Percentiles rank a stretch among this genome's conserved stretches.
Evolutionary conservation across 1,139 yeast species (phyloP).

Genomic region (Fermentozyma sake): DNA sequence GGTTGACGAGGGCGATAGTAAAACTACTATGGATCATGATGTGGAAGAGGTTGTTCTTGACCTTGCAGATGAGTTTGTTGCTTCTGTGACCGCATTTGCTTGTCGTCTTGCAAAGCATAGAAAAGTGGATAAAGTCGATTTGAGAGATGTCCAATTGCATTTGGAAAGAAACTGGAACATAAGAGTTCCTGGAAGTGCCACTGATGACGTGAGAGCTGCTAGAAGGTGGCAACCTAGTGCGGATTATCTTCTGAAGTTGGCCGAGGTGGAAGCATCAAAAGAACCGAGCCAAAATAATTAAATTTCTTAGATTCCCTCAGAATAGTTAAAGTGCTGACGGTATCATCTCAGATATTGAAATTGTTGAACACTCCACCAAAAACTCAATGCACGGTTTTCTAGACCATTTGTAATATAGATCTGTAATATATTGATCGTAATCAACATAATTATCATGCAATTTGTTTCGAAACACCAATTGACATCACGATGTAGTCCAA

Average conservation of each 20-base stretch:
- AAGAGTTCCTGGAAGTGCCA: conserved; percentile 84
- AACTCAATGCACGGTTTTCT: no score
- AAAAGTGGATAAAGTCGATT: conserved; percentile 80
- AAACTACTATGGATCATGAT: conserved; percentile 87
- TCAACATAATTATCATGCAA: no score
- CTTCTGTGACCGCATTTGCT: conserved; percentile 86
- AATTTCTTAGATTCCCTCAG: no score
- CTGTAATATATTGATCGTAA: no score
- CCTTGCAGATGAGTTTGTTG: conserved; percentile 92
- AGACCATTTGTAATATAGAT: conserved; percentile 1
- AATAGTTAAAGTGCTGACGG: no score
- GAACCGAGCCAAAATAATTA: background rate
- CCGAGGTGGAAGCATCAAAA: conserved; percentile 7
- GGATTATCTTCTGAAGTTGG: conserved; percentile 38
- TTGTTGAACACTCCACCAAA: no score
- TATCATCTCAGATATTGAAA: no score
- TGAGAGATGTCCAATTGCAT: conserved; percentile 85
- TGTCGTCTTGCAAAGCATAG: conserved; percentile 93
- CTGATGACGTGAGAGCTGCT: conserved; percentile 83
- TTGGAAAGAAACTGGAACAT: conserved; percentile 95
- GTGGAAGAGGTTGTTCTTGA: conserved; percentile 89
- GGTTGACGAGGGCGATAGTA: conserved; percentile 84
- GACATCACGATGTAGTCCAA: no score
- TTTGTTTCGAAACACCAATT: no score
- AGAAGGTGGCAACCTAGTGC: conserved; percentile 77